Base-by-base conservation (phyloP, 768 basidiomycete species). In the Pilatotrama ljubarskyi region DNA sequence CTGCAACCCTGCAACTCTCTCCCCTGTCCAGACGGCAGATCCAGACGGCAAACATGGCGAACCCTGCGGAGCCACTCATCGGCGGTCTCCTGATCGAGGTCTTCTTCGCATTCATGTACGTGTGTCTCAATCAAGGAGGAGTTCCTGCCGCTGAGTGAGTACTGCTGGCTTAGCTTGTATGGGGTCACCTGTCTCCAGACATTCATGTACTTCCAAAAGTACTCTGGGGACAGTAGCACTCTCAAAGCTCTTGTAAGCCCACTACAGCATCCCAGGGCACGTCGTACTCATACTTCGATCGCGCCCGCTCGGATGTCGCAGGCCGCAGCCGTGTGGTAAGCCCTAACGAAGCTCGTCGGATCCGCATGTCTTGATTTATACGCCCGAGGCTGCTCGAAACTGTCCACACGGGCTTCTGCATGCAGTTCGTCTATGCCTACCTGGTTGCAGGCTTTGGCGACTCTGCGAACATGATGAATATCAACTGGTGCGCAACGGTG, bases 121-220 rank as follows among this genome's bases (percentile, higher is more conserved):
- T 58, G 3, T 10, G 3, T 25, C 10, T 35, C n/a, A 26, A 9
- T 17, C 7, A 9, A 32, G 15, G 1, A 5, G 29, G 38, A 8
- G 14, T n/a, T 22, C 38, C 38, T 13, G 37, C 4, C n/a, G n/a
- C n/a, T n/a, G n/a, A 37, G n/a, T 36, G 29, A n/a, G 11, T 15
- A 13, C 5, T 46, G 20, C 10, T 6, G 29, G 5, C 11, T 1
- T 15, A 63, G 61, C 6, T 18, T 63, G 22, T 63, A 63, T 17
- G 61, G 61, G 17, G 58, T 63, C 47, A 63, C 61, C 38, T 51
- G 56, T 5, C 51, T 63, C 11, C 61, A 63, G 47, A 58, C 61
- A 4, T 54, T 58, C 46, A 54, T 58, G n/a, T 63, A 58, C 48
- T 63, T 49, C 29, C 61, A 63, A 20, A 49, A 42, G 37, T 63